phyloP scores from a whole-genome alignment of 345 rosid species.

The Microcos paniculata region DNA sequence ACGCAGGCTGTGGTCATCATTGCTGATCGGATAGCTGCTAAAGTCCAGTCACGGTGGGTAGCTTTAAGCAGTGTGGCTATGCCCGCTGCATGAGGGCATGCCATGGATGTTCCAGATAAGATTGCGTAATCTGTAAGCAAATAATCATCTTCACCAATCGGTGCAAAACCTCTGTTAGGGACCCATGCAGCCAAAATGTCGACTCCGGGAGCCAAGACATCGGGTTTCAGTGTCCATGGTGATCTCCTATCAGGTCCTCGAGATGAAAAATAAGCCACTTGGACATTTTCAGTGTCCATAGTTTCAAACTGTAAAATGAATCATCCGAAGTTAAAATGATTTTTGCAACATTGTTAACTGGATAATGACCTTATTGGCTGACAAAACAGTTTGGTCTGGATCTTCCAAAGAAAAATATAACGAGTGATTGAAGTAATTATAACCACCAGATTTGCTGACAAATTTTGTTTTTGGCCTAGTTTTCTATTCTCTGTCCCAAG shows the following conservation, averaged over 20 bases:
- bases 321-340: background rate
- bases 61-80: conserved; percentile 39
- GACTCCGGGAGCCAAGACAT: conserved; percentile 46
- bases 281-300: too few species aligned
- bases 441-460: background rate
- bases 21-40: conserved; percentile 45
- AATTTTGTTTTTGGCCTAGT: background rate
- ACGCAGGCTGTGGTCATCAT: conserved; percentile 48
- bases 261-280: conserved; percentile 40
- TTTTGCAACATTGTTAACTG: background rate
- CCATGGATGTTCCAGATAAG: conserved; percentile 44
- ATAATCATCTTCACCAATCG: conserved; percentile 26
- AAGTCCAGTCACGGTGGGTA: conserved; percentile 38
- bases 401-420: background rate
- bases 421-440: background rate
- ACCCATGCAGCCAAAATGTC: conserved; percentile 48
- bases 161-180: conserved; percentile 29
- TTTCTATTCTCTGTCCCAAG: background rate
- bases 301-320: background rate
- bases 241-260: conserved; percentile 41
- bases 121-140: conserved; percentile 38
- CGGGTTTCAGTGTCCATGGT: conserved; percentile 50
- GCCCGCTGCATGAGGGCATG: conserved; percentile 48
- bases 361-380: background rate
- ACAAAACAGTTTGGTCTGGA: background rate